Evolutionary conservation across 257 asterid species (phyloP).

Genomic region (Marsdenia floribunda): DNA sequence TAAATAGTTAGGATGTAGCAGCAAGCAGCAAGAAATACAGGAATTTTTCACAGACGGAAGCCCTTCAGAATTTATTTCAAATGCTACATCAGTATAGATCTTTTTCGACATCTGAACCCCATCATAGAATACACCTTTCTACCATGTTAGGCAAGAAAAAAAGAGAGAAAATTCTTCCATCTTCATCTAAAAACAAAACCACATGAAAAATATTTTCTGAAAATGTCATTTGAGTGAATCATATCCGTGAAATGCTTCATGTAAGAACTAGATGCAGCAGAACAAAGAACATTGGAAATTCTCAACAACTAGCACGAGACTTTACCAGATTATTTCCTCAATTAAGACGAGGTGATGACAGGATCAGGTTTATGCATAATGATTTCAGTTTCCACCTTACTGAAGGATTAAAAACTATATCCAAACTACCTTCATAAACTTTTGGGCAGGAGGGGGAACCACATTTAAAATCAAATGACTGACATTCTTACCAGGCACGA

Average conservation of each 20-base stretch:
- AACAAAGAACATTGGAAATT: not conserved
- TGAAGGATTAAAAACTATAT: not conserved
- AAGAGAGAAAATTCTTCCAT: not conserved
- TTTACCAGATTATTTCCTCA: not conserved
- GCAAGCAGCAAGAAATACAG: not conserved
- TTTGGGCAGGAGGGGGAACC: not conserved
- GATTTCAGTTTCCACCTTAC: not conserved
- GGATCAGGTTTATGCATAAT: not conserved
- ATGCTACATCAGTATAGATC: not conserved
- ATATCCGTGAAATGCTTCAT: not conserved
- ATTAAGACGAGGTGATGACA: not conserved
- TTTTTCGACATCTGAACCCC: not conserved
- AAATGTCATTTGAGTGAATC: not conserved
- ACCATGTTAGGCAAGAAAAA: not conserved
- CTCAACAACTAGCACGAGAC: not conserved
- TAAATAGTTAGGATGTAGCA: not conserved
- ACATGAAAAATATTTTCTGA: not conserved
- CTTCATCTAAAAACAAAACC: not conserved
- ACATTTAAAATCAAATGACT: not conserved
- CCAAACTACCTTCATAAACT: not conserved
- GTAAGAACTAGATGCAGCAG: not conserved
- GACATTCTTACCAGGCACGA: slow-evolving; percentile 68
- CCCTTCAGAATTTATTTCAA: not conserved
- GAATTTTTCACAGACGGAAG: not conserved
- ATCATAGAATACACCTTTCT: not conserved